Percentiles rank a stretch among this genome's conserved stretches.
phyloP scores from a whole-genome alignment of 2,329 filamentous ascomycete genomes.

The Pseudogymnoascus sp. region DNA sequence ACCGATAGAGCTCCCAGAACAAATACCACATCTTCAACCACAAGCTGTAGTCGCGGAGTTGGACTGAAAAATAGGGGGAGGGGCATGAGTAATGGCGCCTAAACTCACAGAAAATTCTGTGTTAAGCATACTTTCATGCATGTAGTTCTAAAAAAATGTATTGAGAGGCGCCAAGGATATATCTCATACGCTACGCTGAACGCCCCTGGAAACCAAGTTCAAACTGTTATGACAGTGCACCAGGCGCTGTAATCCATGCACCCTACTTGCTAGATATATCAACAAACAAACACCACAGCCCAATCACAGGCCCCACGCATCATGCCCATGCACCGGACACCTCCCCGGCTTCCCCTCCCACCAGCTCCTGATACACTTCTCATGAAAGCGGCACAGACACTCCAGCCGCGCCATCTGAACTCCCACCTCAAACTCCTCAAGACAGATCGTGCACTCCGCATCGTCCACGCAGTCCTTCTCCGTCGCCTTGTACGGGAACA shows the following conservation, averaged over 20 bases:
- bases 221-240: not conserved
- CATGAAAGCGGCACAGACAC: slow-evolving; percentile 59
- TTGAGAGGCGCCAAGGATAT: slow-evolving; percentile 2
- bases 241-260: not conserved
- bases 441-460: slow-evolving; percentile 60
- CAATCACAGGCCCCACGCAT: not conserved
- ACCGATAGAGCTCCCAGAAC: too few relatives aligned
- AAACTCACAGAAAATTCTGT: too few relatives aligned
- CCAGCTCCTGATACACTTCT: slow-evolving; percentile 54
- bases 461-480: slow-evolving; percentile 63
- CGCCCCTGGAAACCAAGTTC: not conserved
- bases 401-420: slow-evolving; percentile 58
- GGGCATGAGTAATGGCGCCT: too few relatives aligned
- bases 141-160: not conserved
- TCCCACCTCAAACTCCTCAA: slow-evolving; percentile 58
- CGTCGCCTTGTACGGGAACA: slow-evolving; percentile 57
- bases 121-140: too few relatives aligned
- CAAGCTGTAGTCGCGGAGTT: too few relatives aligned
- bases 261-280: not conserved
- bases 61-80: too few relatives aligned
- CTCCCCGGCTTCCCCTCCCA: slow-evolving; percentile 54
- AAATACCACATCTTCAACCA: too few relatives aligned
- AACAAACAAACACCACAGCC: not conserved
- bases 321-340: slow-evolving; percentile 58
- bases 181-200: not conserved